Percentiles rank a stretch among this genome's conserved stretches.
Evolutionary conservation across 2,329 filamentous ascomycete species (phyloP).

Genomic region (Thielaviopsis cerberus): DNA sequence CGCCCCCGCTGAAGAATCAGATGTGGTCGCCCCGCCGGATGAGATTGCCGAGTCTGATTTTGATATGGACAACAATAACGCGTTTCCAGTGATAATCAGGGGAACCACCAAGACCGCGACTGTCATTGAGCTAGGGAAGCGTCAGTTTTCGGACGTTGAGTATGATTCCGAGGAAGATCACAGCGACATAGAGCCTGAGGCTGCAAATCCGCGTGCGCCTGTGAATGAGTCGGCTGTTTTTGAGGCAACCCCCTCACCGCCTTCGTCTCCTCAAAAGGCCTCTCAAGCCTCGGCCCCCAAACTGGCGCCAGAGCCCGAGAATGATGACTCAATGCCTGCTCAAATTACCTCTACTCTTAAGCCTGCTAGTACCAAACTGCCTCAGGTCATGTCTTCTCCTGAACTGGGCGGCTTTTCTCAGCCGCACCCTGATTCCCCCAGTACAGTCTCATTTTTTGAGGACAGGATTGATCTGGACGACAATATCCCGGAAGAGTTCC

Average conservation of each 20-base stretch:
- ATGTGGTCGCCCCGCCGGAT: neutral
- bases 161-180: neutral
- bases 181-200: neutral
- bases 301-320: neutral
- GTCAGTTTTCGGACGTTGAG: neutral
- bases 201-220: neutral
- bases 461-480: neutral
- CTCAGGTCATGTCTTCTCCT: neutral
- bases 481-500: neutral
- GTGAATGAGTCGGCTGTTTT: neutral
- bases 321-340: too few relatives aligned
- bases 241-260: neutral
- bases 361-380: neutral
- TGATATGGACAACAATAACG: neutral
- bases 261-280: neutral
- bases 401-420: neutral
- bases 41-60: neutral
- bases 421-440: neutral
- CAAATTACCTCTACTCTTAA: slow-evolving; percentile 1
- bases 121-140: neutral
- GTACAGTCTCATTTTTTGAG: neutral
- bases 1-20: neutral
- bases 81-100: neutral
- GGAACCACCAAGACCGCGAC: neutral
- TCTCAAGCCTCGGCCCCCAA: neutral